Base-by-base conservation (phyloP, 495 filamentous ascomycete species). In the Aspergillus bertholletiae region DNA sequence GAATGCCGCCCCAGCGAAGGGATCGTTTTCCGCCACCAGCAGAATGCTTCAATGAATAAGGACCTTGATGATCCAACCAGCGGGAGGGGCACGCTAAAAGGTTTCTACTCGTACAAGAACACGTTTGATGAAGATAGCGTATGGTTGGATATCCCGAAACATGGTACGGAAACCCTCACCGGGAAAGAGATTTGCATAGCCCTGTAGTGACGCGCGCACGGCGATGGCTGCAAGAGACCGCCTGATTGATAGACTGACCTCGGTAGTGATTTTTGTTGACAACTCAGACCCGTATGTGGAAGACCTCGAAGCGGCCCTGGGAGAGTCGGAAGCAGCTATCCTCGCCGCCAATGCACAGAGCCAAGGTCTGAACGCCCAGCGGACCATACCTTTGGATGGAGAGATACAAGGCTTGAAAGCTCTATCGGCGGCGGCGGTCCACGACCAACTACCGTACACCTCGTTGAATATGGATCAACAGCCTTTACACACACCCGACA, bases 41-140 rank as follows among this genome's bases (percentile, higher is more conserved):
- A 88, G 63, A 88, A 88, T 78, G 84, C 85, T 3, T 86, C 83
- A 7, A 84, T 88, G 84, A 88, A 87, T 53, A 74, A 77, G 7
- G 56, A 62, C 23, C 61, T 61, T 20, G 69, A 68, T 5, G 62
- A 62, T 13, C 65, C 76, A 6, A 67, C 68, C 13, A 71, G 69
- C 52, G 77, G 73, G 18, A 70, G 68, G 18, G 71, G 69, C 0
- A 74, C 67, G 52, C 68, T 88, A 52, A 80, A 79, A 48, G 80
- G 81, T n/a, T 88, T 87, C 62, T 88, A 85, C 62, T 83, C 81
- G 27, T 88, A 88, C 63, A 84, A 81, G 62, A 83, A 88, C 62
- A 85, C 84, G 2, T 88, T 88, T 59, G 75, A 79, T 50, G 75
- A 80, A 53, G 74, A 81, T 56, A 83, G 75, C 40, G 71, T 80